A percentile compares a stretch with the other conserved stretches of the same genome.
phyloP scores from a whole-genome alignment of 768 basidiomycete species.

The Obba rivulosa region DNA sequence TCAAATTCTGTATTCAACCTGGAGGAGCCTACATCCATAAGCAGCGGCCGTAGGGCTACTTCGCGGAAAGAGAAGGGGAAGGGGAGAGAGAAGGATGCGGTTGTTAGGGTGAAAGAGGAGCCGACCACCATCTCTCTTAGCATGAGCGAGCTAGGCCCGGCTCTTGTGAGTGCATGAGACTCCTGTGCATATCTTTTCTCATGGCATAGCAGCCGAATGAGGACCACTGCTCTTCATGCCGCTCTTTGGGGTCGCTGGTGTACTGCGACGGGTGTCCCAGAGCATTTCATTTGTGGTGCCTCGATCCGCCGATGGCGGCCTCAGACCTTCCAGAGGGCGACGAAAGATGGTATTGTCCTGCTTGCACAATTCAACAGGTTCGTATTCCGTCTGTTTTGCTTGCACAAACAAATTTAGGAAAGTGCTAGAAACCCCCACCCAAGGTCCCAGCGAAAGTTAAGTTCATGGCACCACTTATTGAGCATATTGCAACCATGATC shows the following conservation, averaged over 20 bases:
- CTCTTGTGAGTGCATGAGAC: slow-evolving; percentile 29
- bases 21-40: slow-evolving; percentile 12
- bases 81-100: slow-evolving; percentile 35
- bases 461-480: slow-evolving; percentile 66
- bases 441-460: slow-evolving; percentile 54
- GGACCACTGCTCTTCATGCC: slow-evolving; percentile 83
- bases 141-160: slow-evolving; percentile 26
- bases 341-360: slow-evolving; percentile 72
- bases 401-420: not conserved
- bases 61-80: slow-evolving; percentile 41
- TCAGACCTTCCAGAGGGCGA: slow-evolving; percentile 79
- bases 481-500: slow-evolving; percentile 59
- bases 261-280: slow-evolving; percentile 97
- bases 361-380: slow-evolving; percentile 65
- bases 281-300: slow-evolving; percentile 94
- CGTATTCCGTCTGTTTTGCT: slow-evolving; percentile 8
- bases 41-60: slow-evolving; percentile 4
- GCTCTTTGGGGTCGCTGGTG: slow-evolving; percentile 76
- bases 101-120: slow-evolving; percentile 42
- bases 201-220: slow-evolving; percentile 48
- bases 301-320: slow-evolving; percentile 91
- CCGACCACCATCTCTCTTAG: slow-evolving; percentile 32
- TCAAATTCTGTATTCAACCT: slow-evolving; percentile 39
- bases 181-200: slow-evolving; percentile 1
- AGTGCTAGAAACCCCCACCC: slow-evolving; percentile 54